phyloP scores from a whole-genome alignment of 1,284 basidiomycete genomes.

The Schizophyllum amplum region DNA sequence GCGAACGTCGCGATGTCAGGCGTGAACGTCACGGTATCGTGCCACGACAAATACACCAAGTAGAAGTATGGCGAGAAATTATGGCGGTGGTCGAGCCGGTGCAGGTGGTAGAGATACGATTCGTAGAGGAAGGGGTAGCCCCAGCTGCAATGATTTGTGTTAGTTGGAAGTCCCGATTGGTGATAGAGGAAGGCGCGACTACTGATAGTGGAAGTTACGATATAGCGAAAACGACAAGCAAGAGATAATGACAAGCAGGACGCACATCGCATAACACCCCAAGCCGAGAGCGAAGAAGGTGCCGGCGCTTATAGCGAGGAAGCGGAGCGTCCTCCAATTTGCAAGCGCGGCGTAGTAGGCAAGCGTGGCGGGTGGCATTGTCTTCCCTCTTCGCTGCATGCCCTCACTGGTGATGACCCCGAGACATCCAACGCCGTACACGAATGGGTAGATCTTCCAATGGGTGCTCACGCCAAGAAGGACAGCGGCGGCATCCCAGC shows the following conservation, averaged over 20 bases:
- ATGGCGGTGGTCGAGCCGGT: constrained; percentile 91
- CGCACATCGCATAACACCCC: constrained; percentile 73
- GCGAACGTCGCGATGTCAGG: too few relatives aligned
- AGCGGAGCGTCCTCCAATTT: constrained; percentile 54
- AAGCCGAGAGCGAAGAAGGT: constrained; percentile 65
- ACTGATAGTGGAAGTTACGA: too few relatives aligned
- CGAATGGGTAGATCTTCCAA: constrained; percentile 94
- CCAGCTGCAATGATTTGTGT: too few relatives aligned
- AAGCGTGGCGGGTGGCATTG: constrained; percentile 26
- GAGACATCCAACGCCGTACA: constrained; percentile 80
- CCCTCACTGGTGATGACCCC: constrained; percentile 43
- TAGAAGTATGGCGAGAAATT: constrained; percentile 99
- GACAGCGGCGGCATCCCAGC: constrained; percentile 59
- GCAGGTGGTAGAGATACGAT: constrained; percentile 90
- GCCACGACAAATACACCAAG: constrained; percentile 79
- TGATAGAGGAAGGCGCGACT: too few relatives aligned
- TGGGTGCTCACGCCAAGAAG: constrained; percentile 77
- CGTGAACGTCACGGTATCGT: constrained; percentile 21
- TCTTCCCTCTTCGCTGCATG: constrained; percentile 18
- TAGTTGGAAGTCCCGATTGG: too few relatives aligned
- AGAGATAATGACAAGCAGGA: too few relatives aligned
- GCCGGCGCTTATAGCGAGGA: constrained; percentile 57
- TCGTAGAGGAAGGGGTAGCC: constrained; percentile 88
- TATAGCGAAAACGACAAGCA: too few relatives aligned
- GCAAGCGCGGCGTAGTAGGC: constrained; percentile 24